These are phyloP conservation scores for Friedmanniomyces endolithicus DNA, from an alignment of 495 filamentous ascomycete genomes.

Conservation along the genomic window DNA sequence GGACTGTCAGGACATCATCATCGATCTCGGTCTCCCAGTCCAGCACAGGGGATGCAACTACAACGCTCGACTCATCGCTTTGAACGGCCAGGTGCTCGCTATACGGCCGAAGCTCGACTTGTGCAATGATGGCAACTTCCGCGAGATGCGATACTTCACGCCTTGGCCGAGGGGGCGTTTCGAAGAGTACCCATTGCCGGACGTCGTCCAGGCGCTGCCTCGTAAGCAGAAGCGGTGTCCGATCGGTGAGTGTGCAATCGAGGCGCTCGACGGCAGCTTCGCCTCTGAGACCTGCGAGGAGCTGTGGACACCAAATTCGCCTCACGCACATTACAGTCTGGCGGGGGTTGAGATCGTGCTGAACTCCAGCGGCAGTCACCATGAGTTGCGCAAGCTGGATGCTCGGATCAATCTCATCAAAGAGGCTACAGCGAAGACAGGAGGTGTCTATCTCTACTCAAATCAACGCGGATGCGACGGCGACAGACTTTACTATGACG, in stretches of 20 bases:
- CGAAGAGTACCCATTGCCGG: constrained; percentile 65
- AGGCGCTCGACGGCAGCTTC: constrained; percentile 29
- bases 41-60: constrained; percentile 56
- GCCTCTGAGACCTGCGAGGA: constrained; percentile 30
- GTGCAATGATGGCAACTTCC: constrained; percentile 63
- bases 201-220: constrained; percentile 37
- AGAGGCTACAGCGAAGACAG: constrained; percentile 56
- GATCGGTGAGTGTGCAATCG: constrained; percentile 17
- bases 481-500: constrained; percentile 54
- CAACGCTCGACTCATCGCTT: constrained; percentile 61
- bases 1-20: constrained; percentile 59
- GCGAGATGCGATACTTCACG: constrained; percentile 61
- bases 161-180: constrained; percentile 49
- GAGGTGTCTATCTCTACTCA: constrained; percentile 18
- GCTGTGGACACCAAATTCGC: constrained; percentile 33
- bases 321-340: constrained; percentile 28
- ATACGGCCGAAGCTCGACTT: constrained; percentile 78
- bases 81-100: constrained; percentile 34
- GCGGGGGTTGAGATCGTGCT: constrained; percentile 50
- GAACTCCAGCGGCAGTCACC: constrained; percentile 64
- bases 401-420: constrained; percentile 60
- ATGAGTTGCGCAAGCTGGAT: constrained; percentile 63
- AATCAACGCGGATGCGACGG: constrained; percentile 60
- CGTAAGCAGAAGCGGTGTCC: constrained; percentile 22
- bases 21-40: constrained; percentile 43